Percentiles rank a stretch among this genome's conserved stretches.
Evolutionary conservation across 2,329 filamentous ascomycete genomes (phyloP).

Genomic region (Arthrobotrys sphaeroides): DNA sequence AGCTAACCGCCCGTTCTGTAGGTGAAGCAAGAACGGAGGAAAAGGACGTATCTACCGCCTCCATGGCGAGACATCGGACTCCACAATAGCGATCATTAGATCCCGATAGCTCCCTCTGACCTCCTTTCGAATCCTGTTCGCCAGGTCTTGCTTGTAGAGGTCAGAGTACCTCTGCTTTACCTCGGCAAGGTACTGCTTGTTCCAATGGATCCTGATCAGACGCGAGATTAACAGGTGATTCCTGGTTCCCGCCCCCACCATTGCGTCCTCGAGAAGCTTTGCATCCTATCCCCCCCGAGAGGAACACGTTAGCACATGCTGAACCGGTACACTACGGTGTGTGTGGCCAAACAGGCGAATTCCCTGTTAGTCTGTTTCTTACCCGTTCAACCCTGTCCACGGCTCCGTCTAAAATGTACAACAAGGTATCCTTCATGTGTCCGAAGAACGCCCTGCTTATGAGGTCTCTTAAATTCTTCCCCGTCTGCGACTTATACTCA

Average conservation of each 20-base stretch:
- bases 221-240: constrained; percentile 80
- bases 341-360: background rate
- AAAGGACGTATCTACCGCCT: background rate
- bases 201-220: constrained; percentile 86
- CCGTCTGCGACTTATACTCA: constrained; percentile 77
- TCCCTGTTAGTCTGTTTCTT: background rate
- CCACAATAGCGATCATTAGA: constrained; percentile 73
- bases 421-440: constrained; percentile 86
- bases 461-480: constrained; percentile 74
- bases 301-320: background rate
- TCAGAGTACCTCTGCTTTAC: constrained; percentile 81
- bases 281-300: constrained; percentile 68
- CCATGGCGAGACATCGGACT: constrained; percentile 47
- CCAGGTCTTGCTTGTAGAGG: constrained; percentile 74
- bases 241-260: constrained; percentile 88
- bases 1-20: background rate
- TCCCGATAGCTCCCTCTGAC: constrained; percentile 84
- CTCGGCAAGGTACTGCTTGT: constrained; percentile 75
- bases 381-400: constrained; percentile 67
- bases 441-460: constrained; percentile 86
- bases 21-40: background rate
- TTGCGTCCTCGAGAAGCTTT: constrained; percentile 80
- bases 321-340: no score
- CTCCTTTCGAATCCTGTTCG: constrained; percentile 78
- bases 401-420: constrained; percentile 81